Evolutionary conservation across 495 filamentous ascomycete genomes (phyloP), one percentile per base, ranked within the genome.

Genomic region (Viridothelium virens): DNA sequence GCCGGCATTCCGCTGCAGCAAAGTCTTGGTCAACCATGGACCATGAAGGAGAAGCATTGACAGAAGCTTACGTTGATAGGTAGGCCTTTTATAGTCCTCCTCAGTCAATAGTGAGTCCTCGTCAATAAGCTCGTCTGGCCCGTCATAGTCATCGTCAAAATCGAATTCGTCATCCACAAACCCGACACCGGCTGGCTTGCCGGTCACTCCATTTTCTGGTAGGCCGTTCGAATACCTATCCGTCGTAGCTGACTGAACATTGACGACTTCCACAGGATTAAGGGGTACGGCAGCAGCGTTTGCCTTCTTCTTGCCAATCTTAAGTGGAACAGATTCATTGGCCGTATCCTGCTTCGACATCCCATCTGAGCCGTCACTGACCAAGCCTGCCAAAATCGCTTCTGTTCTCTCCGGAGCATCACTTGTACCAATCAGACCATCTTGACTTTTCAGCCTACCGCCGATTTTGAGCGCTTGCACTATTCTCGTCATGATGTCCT

Each of bases 101-200:
- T 91, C 92, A 2, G 86, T 87, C 47, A 98, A 78, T 6, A 98
- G 81, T 9, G 84, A 84, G 72, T 96, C 88, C 77, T 97, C 94
- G 74, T 97, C 91, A 70, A 98, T 91, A 47, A 96, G 76, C 56
- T 93, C 91, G 3, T 68, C 70, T 36, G 61, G 18, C 38, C 63
- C 76, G 48, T 82, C 84, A 16, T 91, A 79, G 69, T 89, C 90
- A 67, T 79, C 76, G 48, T 82, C 84, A n/a, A 91, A 79, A 70
- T 90, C 90, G 67, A 91, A 86, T 69, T 80, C 81, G 65, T 85
- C 85, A 69, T 90, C 85, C 14, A 91, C 79, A 67, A 90, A 91
- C 10, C 89, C 90, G 31, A 92, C 87, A 18, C 87, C 87, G 5
- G 75, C 73, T 1, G 83, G 83, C 67, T 74, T 77, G 53, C 71